A percentile compares a stretch with the other conserved stretches of the same genome.
Evolutionary conservation across 371 early-diverging fungal species (phyloP).

Genomic region (Mucor sp.): DNA sequence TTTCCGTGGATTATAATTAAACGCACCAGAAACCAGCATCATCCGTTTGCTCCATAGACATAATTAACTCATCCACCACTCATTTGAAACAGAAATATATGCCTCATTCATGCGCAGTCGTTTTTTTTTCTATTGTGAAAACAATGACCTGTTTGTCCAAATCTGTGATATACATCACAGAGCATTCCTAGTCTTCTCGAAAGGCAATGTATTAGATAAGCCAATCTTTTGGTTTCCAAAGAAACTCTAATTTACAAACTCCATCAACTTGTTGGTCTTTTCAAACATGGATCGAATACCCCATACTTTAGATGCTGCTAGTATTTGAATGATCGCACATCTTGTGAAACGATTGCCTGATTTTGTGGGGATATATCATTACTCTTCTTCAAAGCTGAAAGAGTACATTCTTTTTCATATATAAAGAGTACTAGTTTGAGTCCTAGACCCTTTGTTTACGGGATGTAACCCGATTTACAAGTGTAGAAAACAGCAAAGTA

Average conservation of each 20-base stretch:
- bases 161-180: neutral
- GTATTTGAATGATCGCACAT: neutral
- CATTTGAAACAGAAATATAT: neutral
- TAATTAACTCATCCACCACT: neutral
- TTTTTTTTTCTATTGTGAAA: neutral
- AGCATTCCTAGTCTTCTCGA: neutral
- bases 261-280: neutral
- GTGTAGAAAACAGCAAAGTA: neutral
- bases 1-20: neutral
- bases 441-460: neutral
- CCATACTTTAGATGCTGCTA: neutral
- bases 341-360: neutral
- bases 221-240: neutral
- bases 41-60: neutral
- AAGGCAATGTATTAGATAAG: neutral
- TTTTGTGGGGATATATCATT: neutral
- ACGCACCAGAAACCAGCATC: no score
- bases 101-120: neutral
- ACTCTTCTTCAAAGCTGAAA: no score
- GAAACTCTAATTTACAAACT: neutral
- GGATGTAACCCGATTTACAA: neutral
- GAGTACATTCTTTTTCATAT: neutral
- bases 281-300: neutral
- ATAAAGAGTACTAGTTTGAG: neutral
- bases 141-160: neutral